Base-by-base conservation (phyloP, 2,329 filamentous ascomycete genomes). In the Phialophora expanda region DNA sequence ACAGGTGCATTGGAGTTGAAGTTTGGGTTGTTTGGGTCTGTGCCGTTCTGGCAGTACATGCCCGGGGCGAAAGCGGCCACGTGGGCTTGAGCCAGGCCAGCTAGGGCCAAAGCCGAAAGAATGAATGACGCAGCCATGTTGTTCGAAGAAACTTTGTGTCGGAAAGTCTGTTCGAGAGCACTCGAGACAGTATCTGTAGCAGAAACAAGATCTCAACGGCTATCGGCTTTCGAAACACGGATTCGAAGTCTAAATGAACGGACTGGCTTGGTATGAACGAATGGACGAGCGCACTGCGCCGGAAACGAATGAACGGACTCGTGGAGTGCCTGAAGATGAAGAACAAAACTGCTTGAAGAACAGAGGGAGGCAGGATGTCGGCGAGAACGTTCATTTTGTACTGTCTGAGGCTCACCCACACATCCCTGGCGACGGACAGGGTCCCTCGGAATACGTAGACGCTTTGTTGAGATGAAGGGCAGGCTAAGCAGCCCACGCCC, bases 1-100 rank as follows among this genome's bases (percentile, higher is more conserved):
- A 84, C 81, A 22, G 75, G 79, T 1, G 76, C 73, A 68, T 82
- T 82, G 74, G 75, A 82, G 73, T 84, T 83, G 50, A 67, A 69
- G 58, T 80, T 71, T 50, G 82, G 78, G 20, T 64, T 71, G 14
- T 59, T 65, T 32, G 70, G 63, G 38, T 75, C 70, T 11, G 69
- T 66, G 28, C 77, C 77, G 34, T 73, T 75, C 30, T 75, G 69
- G 64, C 78, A 80, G 71, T 79, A 80, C 78, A 80, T 80, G 50
- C 78, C 78, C 62, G 75, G 75, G 11, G 72, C 73, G 73, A 76
- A 80, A 11, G 77, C 76, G 1, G 75, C 78, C 11, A 74, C 75
- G 61, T 80, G 78, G 30, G 76, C 78, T n/a, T 73, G 67, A 38
- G 73, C 73, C 28, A 68, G 38, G 26, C 53, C 60, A 41, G 26